These are phyloP conservation scores for Rutidosis leptorrhynchoides DNA, from an alignment of 129 eudicot species.

Conservation along the genomic window DNA sequence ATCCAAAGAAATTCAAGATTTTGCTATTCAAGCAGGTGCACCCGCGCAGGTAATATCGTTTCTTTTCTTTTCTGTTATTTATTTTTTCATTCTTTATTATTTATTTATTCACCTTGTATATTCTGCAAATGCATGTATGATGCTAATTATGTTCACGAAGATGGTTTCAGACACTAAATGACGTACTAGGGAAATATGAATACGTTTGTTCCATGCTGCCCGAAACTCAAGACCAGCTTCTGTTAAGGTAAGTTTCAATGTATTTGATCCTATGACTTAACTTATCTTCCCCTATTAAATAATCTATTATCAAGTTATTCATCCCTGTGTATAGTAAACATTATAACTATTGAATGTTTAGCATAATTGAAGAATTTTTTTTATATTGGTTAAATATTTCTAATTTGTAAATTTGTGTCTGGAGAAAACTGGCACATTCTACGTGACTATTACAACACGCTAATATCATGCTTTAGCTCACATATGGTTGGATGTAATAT, in stretches of 20 bases:
- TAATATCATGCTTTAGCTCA: neutral
- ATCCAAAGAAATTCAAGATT: slow-evolving; percentile 54
- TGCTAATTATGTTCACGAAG: slow-evolving; percentile 1
- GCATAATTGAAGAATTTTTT: neutral
- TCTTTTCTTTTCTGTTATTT: neutral
- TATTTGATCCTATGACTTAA: neutral
- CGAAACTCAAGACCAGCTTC: slow-evolving; percentile 56
- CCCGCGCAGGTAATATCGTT: slow-evolving; percentile 48
- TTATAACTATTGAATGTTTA: neutral
- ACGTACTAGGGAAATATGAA: slow-evolving; percentile 41
- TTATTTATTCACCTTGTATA: neutral
- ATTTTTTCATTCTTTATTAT: too few relatives aligned
- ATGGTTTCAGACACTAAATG: slow-evolving; percentile 62
- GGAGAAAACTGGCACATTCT: neutral
- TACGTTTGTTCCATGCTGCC: slow-evolving; percentile 62
- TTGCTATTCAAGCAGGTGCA: slow-evolving; percentile 54
- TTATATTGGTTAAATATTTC: neutral
- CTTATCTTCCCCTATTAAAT: neutral
- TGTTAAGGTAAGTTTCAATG: slow-evolving; percentile 49
- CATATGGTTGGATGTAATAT: neutral
- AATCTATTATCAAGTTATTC: neutral
- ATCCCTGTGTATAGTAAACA: neutral
- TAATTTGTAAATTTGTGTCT: neutral
- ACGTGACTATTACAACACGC: neutral
- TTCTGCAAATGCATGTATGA: neutral